These are phyloP conservation scores for Penstemon davidsonii DNA, from an alignment of 257 asterid genomes.

Conservation along the genomic window DNA sequence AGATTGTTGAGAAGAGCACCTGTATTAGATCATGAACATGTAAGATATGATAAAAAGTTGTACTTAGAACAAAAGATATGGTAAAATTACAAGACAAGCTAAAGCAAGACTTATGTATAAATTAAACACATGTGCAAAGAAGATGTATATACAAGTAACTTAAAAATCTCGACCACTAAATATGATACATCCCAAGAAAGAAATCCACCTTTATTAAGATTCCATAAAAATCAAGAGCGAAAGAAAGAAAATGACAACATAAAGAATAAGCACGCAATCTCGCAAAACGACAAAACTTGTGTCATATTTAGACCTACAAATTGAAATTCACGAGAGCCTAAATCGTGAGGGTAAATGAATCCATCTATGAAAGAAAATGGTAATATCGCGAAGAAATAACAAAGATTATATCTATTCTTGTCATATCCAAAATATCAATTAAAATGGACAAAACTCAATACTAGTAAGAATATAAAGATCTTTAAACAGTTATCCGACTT, in stretches of 20 bases:
- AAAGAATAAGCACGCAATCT: not conserved
- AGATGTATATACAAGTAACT: conserved; percentile 18
- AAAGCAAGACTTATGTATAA: too few relatives aligned
- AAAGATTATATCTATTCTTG: not conserved
- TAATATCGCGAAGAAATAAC: conserved; percentile 4
- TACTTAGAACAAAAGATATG: not conserved
- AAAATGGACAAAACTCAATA: not conserved
- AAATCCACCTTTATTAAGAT: conserved; percentile 1
- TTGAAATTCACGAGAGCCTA: not conserved
- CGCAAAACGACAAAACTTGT: not conserved
- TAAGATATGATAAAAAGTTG: conserved; percentile 31
- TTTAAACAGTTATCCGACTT: not conserved
- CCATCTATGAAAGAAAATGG: not conserved
- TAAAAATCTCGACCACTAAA: conserved; percentile 18
- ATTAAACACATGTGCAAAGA: not conserved
- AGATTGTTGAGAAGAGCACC: conserved; percentile 89
- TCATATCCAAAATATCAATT: not conserved
- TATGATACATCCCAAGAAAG: not conserved
- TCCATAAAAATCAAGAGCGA: conserved; percentile 3
- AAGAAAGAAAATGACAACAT: not conserved
- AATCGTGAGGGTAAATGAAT: not conserved
- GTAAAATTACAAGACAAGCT: conserved; percentile 14
- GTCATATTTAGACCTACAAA: too few relatives aligned
- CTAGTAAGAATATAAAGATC: not conserved
- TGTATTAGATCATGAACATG: conserved; percentile 39